Evolutionary conservation across 331 rosid genomes (phyloP).

Genomic region (Malus hybrid): DNA sequence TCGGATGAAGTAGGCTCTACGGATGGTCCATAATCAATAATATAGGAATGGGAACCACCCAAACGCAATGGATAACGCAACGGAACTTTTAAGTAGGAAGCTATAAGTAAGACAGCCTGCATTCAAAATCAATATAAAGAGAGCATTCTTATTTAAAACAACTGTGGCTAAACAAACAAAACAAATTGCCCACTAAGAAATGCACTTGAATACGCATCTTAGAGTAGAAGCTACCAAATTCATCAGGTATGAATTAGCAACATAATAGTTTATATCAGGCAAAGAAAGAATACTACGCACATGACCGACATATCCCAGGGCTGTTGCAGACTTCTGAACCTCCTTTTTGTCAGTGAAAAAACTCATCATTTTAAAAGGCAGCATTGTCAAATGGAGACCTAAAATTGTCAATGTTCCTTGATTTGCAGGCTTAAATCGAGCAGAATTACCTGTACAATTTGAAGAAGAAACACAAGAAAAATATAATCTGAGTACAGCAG

Average conservation of each 20-base stretch:
- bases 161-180: background rate
- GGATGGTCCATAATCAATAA: constrained; percentile 75
- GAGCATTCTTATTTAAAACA: background rate
- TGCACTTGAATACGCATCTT: background rate
- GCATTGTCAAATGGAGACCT: constrained; percentile 76
- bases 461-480: constrained; percentile 11
- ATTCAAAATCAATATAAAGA: constrained; percentile 9
- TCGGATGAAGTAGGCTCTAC: constrained; percentile 50
- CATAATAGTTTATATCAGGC: constrained; percentile 4
- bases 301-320: constrained; percentile 91
- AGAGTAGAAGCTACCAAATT: background rate
- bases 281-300: constrained; percentile 54
- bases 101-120: constrained; percentile 89
- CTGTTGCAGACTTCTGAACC: constrained; percentile 82
- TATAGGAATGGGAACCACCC: constrained; percentile 79
- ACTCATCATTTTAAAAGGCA: constrained; percentile 73
- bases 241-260: background rate
- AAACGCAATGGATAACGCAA: constrained; percentile 82
- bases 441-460: constrained; percentile 45
- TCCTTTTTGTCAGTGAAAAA: constrained; percentile 91
- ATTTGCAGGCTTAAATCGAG: constrained; percentile 51
- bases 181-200: background rate
- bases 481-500: background rate
- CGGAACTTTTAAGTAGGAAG: constrained; percentile 78
- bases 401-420: constrained; percentile 78